phyloP scores from a whole-genome alignment of 169 alveolate species.

The Plasmodium cynomolgi region DNA sequence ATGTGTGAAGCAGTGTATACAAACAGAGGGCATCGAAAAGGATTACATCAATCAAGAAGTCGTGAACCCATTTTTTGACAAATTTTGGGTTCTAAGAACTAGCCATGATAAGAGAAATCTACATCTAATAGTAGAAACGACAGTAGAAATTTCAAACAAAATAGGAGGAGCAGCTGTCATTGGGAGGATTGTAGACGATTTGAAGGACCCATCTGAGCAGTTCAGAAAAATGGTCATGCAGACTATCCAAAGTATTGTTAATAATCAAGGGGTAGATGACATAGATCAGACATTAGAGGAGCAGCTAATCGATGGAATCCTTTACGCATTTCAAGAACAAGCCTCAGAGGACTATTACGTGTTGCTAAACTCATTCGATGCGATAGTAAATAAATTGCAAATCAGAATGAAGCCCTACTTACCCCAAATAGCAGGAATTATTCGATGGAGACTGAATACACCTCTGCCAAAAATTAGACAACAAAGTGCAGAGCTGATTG shows the following conservation, averaged over 20 bases:
- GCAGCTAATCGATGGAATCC: constrained; percentile 97
- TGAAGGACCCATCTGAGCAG: constrained; percentile 86
- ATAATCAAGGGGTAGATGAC: constrained; percentile 94
- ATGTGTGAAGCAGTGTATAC: constrained; percentile 98
- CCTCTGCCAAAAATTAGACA: constrained; percentile 98
- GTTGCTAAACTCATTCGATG: constrained; percentile 97
- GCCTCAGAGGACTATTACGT: constrained; percentile 95
- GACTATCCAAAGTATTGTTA: constrained; percentile 95
- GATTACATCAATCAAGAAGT: constrained; percentile 95
- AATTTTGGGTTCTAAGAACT: constrained; percentile 93
- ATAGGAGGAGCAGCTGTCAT: constrained; percentile 86
- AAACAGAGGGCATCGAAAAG: constrained; percentile 98
- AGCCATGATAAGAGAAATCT: constrained; percentile 94
- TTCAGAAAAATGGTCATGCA: constrained; percentile 98
- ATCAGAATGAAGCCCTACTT: constrained; percentile 97
- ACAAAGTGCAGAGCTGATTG: constrained; percentile 99
- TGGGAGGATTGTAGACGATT: constrained; percentile 77
- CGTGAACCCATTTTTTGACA: constrained; percentile 95
- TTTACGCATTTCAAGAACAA: constrained; percentile 98
- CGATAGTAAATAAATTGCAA: constrained; percentile 96
- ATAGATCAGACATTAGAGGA: constrained; percentile 97
- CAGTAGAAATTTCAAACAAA: constrained; percentile 98
- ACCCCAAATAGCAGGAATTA: constrained; percentile 98
- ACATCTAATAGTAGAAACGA: constrained; percentile 96
- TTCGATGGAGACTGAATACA: constrained; percentile 96